phyloP scores from a whole-genome alignment of 805 yeast species.

The Hanseniaspora jakobsenii region DNA sequence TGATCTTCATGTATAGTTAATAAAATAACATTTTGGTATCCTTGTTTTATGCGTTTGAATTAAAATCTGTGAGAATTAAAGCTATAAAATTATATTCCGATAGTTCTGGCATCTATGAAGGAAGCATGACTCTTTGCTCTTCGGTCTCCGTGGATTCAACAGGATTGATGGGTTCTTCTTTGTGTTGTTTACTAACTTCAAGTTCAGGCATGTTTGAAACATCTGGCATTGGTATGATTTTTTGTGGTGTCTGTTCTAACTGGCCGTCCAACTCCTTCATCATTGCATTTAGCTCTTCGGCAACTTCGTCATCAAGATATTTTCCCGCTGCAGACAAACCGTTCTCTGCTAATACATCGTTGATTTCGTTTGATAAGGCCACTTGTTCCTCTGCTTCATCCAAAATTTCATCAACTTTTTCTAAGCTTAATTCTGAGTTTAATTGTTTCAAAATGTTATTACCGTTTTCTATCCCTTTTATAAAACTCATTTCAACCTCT shows the following conservation, averaged over 20 bases:
- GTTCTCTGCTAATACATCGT: slow-evolving; percentile 36
- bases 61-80: too few relatives aligned
- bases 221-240: slow-evolving; percentile 1
- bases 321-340: slow-evolving; percentile 53
- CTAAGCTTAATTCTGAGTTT: slow-evolving; percentile 66
- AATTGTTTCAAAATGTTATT: slow-evolving; percentile 61
- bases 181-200: not conserved
- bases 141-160: not conserved
- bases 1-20: too few relatives aligned
- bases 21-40: too few relatives aligned
- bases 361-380: slow-evolving; percentile 63
- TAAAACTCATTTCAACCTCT: slow-evolving; percentile 71
- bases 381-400: slow-evolving; percentile 78
- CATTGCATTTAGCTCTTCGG: slow-evolving; percentile 21
- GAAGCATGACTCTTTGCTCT: slow-evolving; percentile 10
- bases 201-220: slow-evolving; percentile 10
- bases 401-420: slow-evolving; percentile 66
- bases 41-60: too few relatives aligned
- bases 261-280: not conserved
- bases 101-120: too few relatives aligned
- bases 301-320: slow-evolving; percentile 43
- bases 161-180: not conserved
- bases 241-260: not conserved
- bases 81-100: too few relatives aligned
- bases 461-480: slow-evolving; percentile 71